These are phyloP conservation scores for Metahyphopichia silvanorum DNA, from an alignment of 805 yeast genomes.

Conservation along the genomic window DNA sequence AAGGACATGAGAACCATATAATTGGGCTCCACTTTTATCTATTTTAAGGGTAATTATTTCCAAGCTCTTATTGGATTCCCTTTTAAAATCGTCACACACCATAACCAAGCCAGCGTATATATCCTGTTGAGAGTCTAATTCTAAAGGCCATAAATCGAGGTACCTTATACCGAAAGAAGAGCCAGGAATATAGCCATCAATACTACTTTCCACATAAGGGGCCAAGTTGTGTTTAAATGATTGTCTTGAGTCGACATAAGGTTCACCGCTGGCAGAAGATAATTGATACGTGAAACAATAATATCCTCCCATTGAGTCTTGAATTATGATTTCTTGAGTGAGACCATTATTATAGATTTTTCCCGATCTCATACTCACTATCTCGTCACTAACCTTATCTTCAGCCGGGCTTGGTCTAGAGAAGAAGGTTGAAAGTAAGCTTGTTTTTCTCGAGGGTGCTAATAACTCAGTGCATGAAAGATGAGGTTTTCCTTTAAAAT, in stretches of 20 bases:
- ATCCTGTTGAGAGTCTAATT: conserved; percentile 26
- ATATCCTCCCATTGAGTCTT: conserved; percentile 45
- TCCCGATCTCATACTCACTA: conserved; percentile 59
- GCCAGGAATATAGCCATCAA: conserved; percentile 44
- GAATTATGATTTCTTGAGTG: conserved; percentile 39
- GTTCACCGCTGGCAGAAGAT: conserved; percentile 24
- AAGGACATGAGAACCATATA: conserved; percentile 64
- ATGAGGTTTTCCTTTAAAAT: conserved; percentile 61
- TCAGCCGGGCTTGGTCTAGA: conserved; percentile 5
- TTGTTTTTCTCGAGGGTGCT: conserved; percentile 8
- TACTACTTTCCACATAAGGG: conserved; percentile 22
- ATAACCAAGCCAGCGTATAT: conserved; percentile 41
- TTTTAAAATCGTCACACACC: conserved; percentile 12
- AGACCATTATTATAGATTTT: conserved; percentile 47
- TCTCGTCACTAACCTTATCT: conserved; percentile 36
- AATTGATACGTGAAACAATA: conserved; percentile 25
- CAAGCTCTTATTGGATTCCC: conserved; percentile 21
- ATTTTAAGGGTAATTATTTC: conserved; percentile 55
- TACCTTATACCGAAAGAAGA: conserved; percentile 49
- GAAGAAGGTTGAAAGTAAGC: conserved; percentile 4
- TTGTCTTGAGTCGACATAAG: conserved; percentile 20
- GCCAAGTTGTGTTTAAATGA: conserved; percentile 32
- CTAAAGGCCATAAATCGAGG: conserved; percentile 58
- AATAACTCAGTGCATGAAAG: conserved; percentile 34
- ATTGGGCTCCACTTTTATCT: conserved; percentile 47